phyloP scores from a whole-genome alignment of 352 stramenopile species.

The Detonula confervacea region DNA sequence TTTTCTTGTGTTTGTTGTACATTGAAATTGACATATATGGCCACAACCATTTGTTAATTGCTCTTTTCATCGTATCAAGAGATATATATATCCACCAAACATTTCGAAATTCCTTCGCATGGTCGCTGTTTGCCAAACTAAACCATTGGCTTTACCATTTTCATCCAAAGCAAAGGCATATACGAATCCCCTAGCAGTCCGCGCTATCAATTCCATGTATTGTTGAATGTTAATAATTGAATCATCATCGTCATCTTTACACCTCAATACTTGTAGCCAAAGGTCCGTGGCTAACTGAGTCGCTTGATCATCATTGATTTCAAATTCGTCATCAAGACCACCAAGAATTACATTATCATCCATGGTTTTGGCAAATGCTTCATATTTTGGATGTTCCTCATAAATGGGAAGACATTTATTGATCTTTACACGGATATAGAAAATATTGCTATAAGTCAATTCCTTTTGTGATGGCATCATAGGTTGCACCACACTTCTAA shows the following conservation, averaged over 20 bases:
- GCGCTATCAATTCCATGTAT: background rate
- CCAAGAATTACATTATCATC: no score
- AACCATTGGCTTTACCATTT: background rate
- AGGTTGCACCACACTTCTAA: no score
- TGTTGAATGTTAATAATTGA: no score
- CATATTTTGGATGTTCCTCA: no score
- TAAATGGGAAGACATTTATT: no score
- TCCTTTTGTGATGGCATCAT: no score
- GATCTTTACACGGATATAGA: no score
- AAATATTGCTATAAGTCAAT: no score
- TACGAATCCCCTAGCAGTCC: background rate
- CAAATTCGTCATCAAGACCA: conserved; percentile 8
- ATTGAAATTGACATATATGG: conserved; percentile 33
- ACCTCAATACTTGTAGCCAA: conserved; percentile 1
- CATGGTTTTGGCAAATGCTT: no score
- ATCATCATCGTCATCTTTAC: background rate
- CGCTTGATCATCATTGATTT: conserved; percentile 1
- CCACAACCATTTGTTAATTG: conserved; percentile 19
- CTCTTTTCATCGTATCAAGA: conserved; percentile 35
- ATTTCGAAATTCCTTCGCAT: conserved; percentile 44
- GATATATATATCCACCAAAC: conserved; percentile 32
- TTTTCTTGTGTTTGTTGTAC: no score
- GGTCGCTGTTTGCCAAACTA: conserved; percentile 41
- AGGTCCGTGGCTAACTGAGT: background rate
- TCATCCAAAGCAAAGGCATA: background rate